A percentile compares a stretch with the other conserved stretches of the same genome.
These are phyloP conservation scores for Diplogelasinospora grovesii DNA, from an alignment of 495 filamentous ascomycete species.

Conservation along the genomic window DNA sequence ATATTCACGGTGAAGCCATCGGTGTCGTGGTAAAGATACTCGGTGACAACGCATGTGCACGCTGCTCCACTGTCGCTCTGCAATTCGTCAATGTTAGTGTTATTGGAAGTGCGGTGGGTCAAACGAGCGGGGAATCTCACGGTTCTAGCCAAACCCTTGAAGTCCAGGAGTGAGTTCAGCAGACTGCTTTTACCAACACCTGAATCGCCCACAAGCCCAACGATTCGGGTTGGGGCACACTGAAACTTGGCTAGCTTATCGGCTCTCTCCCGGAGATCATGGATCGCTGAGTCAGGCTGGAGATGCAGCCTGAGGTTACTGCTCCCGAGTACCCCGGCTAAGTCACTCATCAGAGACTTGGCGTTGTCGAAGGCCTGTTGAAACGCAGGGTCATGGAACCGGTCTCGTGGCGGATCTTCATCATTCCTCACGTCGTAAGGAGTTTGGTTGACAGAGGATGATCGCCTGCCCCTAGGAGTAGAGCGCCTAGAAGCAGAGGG, in stretches of 20 bases:
- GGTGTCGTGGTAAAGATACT: conserved; percentile 26
- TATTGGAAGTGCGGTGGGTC: no score
- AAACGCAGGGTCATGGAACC: conserved; percentile 25
- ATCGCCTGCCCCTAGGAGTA: conserved; percentile 2
- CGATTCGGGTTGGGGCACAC: conserved; percentile 27
- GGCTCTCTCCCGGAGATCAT: conserved; percentile 21
- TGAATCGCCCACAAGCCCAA: conserved; percentile 37
- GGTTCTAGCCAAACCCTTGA: conserved; percentile 19
- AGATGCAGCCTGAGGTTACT: conserved; percentile 21
- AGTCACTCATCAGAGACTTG: conserved; percentile 16
- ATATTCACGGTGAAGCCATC: conserved; percentile 23
- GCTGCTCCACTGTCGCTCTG: conserved; percentile 33
- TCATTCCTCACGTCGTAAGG: conserved; percentile 26
- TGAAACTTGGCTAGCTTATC: conserved; percentile 23
- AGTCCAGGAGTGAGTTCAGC: conserved; percentile 34
- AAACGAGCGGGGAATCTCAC: conserved; percentile 26
- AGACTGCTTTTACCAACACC: conserved; percentile 37
- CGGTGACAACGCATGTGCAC: conserved; percentile 32
- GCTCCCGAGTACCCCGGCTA: conserved; percentile 25
- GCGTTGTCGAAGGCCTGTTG: conserved; percentile 26
- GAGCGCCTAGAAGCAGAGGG: no score
- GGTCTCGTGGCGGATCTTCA: conserved; percentile 28
- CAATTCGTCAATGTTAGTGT: no score
- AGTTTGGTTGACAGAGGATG: conserved; percentile 7
- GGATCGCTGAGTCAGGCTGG: conserved; percentile 29